A percentile compares a stretch with the other conserved stretches of the same genome.
These are phyloP conservation scores for Myrmaecium sp. DNA, from an alignment of 2,329 filamentous ascomycete genomes.

Conservation along the genomic window DNA sequence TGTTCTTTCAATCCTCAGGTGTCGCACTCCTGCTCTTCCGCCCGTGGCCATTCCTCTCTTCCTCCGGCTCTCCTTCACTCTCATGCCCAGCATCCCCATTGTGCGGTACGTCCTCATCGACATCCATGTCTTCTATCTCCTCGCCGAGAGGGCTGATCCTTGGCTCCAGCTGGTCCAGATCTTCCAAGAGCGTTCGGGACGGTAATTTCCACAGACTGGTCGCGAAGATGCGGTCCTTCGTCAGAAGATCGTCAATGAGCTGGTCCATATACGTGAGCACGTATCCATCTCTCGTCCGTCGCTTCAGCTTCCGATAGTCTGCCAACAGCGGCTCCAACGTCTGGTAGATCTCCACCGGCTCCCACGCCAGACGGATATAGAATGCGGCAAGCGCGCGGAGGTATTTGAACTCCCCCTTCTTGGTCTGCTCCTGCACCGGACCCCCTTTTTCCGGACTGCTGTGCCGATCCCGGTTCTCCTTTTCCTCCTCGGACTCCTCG, in stretches of 20 bases:
- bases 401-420: conserved; percentile 46
- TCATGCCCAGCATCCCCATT: not conserved
- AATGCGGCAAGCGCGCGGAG: conserved; percentile 78
- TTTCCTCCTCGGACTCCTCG: conserved; percentile 37
- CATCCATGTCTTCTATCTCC: conserved; percentile 51
- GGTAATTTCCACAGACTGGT: conserved; percentile 90
- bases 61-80: conserved; percentile 1
- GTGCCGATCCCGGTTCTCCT: conserved; percentile 4
- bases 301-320: conserved; percentile 69
- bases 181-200: conserved; percentile 64
- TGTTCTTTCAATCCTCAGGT: too few relatives aligned
- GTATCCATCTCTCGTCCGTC: conserved; percentile 58
- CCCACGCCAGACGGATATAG: conserved; percentile 78
- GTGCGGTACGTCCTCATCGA: conserved; percentile 32
- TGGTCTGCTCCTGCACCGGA: conserved; percentile 3
- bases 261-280: conserved; percentile 70
- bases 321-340: conserved; percentile 68
- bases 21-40: too few relatives aligned
- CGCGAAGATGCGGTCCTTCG: conserved; percentile 76
- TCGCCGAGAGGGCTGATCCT: conserved; percentile 70
- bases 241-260: conserved; percentile 82
- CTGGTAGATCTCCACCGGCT: conserved; percentile 62
- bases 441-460: conserved; percentile 1
- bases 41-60: not conserved
- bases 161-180: conserved; percentile 73